Conservation (phyloP, 139 green algal genomes). For the Closterium sp. region DNA sequence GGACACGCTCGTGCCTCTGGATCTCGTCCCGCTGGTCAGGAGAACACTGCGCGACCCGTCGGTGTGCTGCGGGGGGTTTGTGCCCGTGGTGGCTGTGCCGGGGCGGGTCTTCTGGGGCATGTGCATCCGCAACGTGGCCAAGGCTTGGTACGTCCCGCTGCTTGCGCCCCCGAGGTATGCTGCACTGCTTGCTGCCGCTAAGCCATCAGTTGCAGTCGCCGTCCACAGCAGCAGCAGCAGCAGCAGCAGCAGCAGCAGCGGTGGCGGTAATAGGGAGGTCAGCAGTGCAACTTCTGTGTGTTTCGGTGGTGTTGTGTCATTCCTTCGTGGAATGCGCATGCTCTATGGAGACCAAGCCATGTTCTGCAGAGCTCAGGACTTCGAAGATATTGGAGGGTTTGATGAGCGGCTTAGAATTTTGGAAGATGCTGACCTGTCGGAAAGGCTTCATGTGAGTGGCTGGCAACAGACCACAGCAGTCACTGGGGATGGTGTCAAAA, state of each 20-base stretch:
- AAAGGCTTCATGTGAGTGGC: not conserved
- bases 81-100: not conserved
- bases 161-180: not conserved
- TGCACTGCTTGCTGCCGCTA: not conserved
- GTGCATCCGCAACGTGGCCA: not conserved
- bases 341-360: conserved; percentile 12
- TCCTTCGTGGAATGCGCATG: not conserved
- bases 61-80: not conserved
- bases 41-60: not conserved
- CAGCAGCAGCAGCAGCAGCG: not conserved
- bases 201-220: no score
- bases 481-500: not conserved
- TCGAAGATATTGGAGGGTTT: conserved; percentile 15
- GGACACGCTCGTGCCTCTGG: not conserved
- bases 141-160: not conserved
- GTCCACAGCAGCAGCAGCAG: not conserved
- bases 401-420: conserved; percentile 27
- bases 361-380: conserved; percentile 26
- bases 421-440: conserved; percentile 19
- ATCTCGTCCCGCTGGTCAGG: not conserved
- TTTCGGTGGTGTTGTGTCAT: not conserved
- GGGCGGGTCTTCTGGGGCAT: not conserved
- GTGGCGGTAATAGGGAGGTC: not conserved
- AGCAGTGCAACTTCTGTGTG: not conserved
- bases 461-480: not conserved